Conservation (phyloP, 2,329 filamentous ascomycete species). For the Penicillium sp. region DNA sequence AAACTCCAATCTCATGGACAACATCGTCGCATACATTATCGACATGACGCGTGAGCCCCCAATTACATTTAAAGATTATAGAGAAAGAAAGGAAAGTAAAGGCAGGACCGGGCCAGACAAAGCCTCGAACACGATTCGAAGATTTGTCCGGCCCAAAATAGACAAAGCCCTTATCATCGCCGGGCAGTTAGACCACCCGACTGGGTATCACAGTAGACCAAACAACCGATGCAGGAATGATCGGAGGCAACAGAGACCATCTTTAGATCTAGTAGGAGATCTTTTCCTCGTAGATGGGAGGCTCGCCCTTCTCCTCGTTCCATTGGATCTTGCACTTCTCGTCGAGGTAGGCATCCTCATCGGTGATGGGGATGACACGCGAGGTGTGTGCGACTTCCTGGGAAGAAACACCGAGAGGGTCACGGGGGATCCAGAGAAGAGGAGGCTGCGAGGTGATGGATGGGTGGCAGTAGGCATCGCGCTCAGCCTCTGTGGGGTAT, state of each 20-base stretch:
- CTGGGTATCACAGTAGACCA: constrained; percentile 27
- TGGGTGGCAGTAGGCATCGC: constrained; percentile 74
- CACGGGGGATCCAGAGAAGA: constrained; percentile 82
- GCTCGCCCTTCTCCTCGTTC: constrained; percentile 57
- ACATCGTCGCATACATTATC: not conserved
- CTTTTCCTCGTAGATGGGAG: constrained; percentile 63
- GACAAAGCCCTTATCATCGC: constrained; percentile 14
- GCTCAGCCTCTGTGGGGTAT: constrained; percentile 64
- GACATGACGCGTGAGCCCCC: constrained; percentile 4
- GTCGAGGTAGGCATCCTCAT: constrained; percentile 71
- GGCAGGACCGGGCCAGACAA: not conserved
- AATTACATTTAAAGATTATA: constrained; percentile 13
- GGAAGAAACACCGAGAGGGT: constrained; percentile 70
- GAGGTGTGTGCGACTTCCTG: constrained; percentile 76
- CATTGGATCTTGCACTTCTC: constrained; percentile 69
- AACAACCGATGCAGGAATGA: constrained; percentile 2
- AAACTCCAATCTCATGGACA: not conserved
- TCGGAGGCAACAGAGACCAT: not conserved
- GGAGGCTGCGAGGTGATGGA: constrained; percentile 64
- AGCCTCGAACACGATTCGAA: not conserved
- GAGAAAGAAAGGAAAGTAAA: constrained; percentile 3
- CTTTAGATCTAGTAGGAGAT: constrained; percentile 48
- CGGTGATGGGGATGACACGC: constrained; percentile 75
- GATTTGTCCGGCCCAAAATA: not conserved
- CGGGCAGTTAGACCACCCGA: constrained; percentile 1